Base-by-base conservation (phyloP, 2,329 filamentous ascomycete genomes). In the Fusarium acutatum region DNA sequence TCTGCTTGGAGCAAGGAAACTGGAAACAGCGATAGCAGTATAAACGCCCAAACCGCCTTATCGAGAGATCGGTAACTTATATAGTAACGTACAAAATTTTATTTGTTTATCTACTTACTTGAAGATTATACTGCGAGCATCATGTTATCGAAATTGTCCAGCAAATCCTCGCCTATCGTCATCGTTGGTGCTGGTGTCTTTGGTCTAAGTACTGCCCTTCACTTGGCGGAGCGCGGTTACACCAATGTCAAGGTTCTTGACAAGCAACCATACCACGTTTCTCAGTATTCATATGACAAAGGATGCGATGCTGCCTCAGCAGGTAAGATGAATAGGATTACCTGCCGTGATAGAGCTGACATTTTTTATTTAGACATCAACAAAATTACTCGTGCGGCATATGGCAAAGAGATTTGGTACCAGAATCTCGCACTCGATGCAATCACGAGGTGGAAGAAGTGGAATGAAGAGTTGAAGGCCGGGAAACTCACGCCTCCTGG, bases 201-300 rank as follows among this genome's bases (percentile, higher is more conserved):
- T 24, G 52, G 52, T 12, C 28, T 56, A 4, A 56, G 52, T 38
- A 56, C 52, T 4, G 52, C 52, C 28, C 17, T 56, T 20, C 52
- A 56, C 38, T 11, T 56, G 10, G 38, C 22, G 11, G 52, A 56
- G 6, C 52, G 52, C 22, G 52, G 52, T 9, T 56, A 56, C 37
- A 56, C 28, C 22, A 56, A 56, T 20, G 37, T 56, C 26, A 56
- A 56, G 17, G 52, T 56, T 32, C 52, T 56, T 17, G 52, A 56
- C 12, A 43, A 56, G 18, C 52, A 43, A 6, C 22, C 28, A 13
- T 56, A 43, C 11, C 38, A 56, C 38, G 28, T 43, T 4, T 56
- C 52, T 10, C 26, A 43, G 7, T 56, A 56, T 13, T 41, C 37
- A 4, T 56, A 56, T 22, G 30, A 56, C 5, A 56, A 34, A 32